A percentile compares a stretch with the other conserved stretches of the same genome.
phyloP scores from a whole-genome alignment of 139 green algal genomes.

The Eudorina sp. region DNA sequence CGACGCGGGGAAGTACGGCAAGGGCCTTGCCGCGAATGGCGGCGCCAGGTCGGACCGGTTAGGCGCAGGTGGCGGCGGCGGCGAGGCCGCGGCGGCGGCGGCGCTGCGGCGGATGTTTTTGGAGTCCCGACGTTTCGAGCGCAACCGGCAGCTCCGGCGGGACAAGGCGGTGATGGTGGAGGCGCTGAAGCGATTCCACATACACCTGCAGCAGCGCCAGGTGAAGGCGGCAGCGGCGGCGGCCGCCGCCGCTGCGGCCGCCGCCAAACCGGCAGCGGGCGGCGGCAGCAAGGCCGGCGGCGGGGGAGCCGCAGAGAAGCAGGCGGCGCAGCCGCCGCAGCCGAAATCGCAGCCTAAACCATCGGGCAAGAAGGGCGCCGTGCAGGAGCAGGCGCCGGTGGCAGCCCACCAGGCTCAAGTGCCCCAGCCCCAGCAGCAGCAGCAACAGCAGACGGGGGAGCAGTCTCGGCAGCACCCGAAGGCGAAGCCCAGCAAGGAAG shows the following conservation, averaged over 20 bases:
- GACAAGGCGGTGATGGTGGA: constrained; percentile 49
- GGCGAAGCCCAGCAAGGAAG: too few species aligned
- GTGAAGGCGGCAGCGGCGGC: not conserved
- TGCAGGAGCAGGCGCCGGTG: too few species aligned
- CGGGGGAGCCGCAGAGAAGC: not conserved
- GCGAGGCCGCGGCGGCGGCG: not conserved
- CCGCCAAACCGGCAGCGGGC: too few species aligned
- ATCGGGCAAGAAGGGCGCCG: too few species aligned
- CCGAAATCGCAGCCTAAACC: not conserved
- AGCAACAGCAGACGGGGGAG: too few species aligned
- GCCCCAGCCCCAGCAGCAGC: too few species aligned
- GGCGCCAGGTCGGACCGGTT: not conserved
- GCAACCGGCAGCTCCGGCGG: constrained; percentile 46
- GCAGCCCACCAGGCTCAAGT: too few species aligned
- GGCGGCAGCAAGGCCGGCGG: not conserved
- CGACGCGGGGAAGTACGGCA: too few species aligned
- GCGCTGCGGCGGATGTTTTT: constrained; percentile 41
- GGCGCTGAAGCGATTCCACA: constrained; percentile 59
- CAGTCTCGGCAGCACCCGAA: too few species aligned
- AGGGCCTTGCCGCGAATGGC: not conserved
- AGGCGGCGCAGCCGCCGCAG: not conserved
- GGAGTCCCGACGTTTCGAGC: constrained; percentile 8
- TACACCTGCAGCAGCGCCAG: constrained; percentile 56
- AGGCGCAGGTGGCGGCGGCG: not conserved
- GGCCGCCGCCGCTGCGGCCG: not conserved